Evolutionary conservation across 257 asterid species (phyloP), one percentile per base, ranked within the genome.

Genomic region (Linderniella brevidens): DNA sequence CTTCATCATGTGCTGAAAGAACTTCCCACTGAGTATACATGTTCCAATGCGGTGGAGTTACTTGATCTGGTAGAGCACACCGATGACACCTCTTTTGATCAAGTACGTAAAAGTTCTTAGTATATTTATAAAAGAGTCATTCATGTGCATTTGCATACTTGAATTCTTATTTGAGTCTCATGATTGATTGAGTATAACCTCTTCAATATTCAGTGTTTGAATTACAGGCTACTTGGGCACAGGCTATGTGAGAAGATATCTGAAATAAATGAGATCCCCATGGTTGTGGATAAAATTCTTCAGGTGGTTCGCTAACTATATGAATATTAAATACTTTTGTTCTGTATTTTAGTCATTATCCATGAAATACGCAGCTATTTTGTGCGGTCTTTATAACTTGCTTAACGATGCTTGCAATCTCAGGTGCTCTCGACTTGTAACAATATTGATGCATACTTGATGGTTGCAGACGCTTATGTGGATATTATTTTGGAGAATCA

Each of bases 161-260:
- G 11, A 41, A 60, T 57, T 54, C 50, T 41, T 46, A 51, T 54
- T 41, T 50, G 40, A 56, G 56, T 48, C 50, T 57, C 64, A 53
- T 57, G 41, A 55, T 56, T 56, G 39, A 43, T 55, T 64, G 61
- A 63, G 61, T 64, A n/a, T 70, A 59, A 55, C 65, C 58, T 52
- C 32, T 3, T 61, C 51, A 43, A 66, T 61, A 53, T 80, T 83
- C 90, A 86, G 96, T 61, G 58, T 67, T 72, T 81, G 72, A 86
- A 81, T 82, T 74, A 72, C 82, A 82, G 77, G 69, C 74, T 79
- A 55, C 83, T 81, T 56, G 96, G 94, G 64, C 69, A 72, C 58
- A 81, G 86, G 72, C 79, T 86, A 46, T 76, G 83, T 59, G 96
- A 86, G 65, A 78, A 59, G 47, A 69, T 79, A 59, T 57, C 77